phyloP scores from a whole-genome alignment of 139 green algal species.

The Chlamydomonas incerta region DNA sequence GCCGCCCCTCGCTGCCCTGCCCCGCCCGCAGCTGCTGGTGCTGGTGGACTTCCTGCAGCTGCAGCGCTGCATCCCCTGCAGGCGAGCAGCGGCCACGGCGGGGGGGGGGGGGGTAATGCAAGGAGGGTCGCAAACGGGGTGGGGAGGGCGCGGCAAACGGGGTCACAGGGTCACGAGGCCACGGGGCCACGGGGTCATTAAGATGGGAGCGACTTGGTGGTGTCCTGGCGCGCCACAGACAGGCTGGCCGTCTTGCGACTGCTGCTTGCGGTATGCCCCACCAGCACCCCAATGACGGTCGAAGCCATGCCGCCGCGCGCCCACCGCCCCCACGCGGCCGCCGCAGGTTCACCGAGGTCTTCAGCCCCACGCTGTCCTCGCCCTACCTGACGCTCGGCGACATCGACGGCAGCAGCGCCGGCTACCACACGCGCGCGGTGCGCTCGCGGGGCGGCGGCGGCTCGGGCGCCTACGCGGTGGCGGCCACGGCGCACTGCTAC shows the following conservation, averaged over 20 bases:
- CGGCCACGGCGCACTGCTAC: background rate
- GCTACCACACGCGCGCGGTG: background rate
- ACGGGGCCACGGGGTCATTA: too few relatives aligned
- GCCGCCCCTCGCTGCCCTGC: background rate
- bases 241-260: too few relatives aligned
- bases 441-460: background rate
- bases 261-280: too few relatives aligned
- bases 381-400: background rate
- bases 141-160: too few relatives aligned
- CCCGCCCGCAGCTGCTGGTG: slow-evolving; percentile 3
- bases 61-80: slow-evolving; percentile 18
- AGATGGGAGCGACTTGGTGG: too few relatives aligned
- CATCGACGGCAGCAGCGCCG: background rate
- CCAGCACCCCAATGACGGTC: too few relatives aligned
- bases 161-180: too few relatives aligned
- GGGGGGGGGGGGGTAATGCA: too few relatives aligned
- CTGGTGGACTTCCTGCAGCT: slow-evolving; percentile 36
- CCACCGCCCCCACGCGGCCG: background rate
- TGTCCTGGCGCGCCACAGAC: too few relatives aligned
- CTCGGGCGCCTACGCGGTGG: slow-evolving; percentile 12
- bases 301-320: background rate
- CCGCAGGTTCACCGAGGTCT: slow-evolving; percentile 20
- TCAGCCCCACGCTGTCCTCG: slow-evolving; percentile 6
- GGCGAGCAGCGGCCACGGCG: too few relatives aligned
- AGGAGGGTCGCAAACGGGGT: too few relatives aligned